Base-by-base conservation (phyloP, 352 stramenopile species). In the Pythium plurisporium region DNA sequence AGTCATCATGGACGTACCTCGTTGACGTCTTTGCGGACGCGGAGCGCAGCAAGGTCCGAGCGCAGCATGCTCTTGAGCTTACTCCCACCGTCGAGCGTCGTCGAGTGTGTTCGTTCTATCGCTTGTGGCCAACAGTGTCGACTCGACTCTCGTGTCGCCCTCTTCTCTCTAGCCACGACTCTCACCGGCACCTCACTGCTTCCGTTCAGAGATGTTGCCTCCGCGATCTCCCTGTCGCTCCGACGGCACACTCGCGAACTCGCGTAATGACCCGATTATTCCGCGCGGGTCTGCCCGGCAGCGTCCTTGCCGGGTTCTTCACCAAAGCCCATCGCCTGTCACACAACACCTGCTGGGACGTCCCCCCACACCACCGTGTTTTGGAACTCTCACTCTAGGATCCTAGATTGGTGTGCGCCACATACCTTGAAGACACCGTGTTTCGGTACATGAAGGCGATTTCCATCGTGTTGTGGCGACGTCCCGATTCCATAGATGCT, bases 11-110 rank as follows among this genome's bases (percentile, higher is more conserved):
- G 22, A 38, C 30, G 19, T 43, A 92, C 84, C 71, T 94, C 84
- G 47, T 92, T 94, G 17, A 94, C 76, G 49, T 94, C 84, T 64
- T 94, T 94, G 27, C 82, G 79, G 42, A 94, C 82, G 25, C 84
- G 84, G 27, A 94, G 63, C 19, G 79, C 77, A 20, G 81, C 82
- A 33, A 92, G 76, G 53, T 94, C 84, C 30, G 82, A 89, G 37
- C 76, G 80, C 74, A 91, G 84, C 67, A 60, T 56, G 3, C 20
- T 42, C 26, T 9, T 25, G n/a, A n/a, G 43, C 26, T 46, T n/a
- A 37, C 40, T 49, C 34, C 27, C 22, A 17, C 29, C 11, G n/a
- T 33, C 49, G 29, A 11, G 4, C 7, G 11, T n/a, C 14, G 6
- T 50, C n/a, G 38, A 44, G 8, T 42, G 36, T 19, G 36, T 42